phyloP scores from a whole-genome alignment of 2,329 filamentous ascomycete species.

The Neoarthrinium moseri region DNA sequence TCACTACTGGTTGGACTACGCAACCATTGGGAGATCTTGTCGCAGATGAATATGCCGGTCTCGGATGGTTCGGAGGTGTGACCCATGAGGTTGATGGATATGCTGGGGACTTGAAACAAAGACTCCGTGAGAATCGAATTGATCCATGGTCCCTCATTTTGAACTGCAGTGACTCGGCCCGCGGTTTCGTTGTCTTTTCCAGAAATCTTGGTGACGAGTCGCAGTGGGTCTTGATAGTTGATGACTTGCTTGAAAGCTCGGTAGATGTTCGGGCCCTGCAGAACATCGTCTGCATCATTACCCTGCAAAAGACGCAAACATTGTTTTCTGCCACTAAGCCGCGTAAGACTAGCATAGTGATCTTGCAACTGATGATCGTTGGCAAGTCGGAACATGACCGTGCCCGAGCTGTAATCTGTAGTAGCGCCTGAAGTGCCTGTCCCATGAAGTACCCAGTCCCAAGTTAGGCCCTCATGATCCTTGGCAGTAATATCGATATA shows the following conservation, averaged over 20 bases:
- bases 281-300: background rate
- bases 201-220: background rate
- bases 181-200: background rate
- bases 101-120: background rate
- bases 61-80: background rate
- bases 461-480: conserved; percentile 3
- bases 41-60: background rate
- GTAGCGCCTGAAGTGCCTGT: background rate
- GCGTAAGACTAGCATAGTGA: background rate
- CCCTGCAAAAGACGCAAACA: background rate
- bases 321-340: background rate
- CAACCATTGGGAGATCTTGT: background rate
- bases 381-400: background rate
- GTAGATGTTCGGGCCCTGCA: background rate
- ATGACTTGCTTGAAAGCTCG: background rate
- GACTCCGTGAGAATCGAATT: background rate
- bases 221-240: background rate
- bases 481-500: no score
- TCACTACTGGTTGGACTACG: background rate
- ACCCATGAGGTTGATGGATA: background rate
- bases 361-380: background rate
- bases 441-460: conserved; percentile 32
- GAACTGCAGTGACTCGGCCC: background rate
- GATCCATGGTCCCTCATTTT: background rate
- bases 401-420: background rate